These are phyloP conservation scores for Spergularia marina DNA, from an alignment of 148 eudicot species.

Conservation along the genomic window DNA sequence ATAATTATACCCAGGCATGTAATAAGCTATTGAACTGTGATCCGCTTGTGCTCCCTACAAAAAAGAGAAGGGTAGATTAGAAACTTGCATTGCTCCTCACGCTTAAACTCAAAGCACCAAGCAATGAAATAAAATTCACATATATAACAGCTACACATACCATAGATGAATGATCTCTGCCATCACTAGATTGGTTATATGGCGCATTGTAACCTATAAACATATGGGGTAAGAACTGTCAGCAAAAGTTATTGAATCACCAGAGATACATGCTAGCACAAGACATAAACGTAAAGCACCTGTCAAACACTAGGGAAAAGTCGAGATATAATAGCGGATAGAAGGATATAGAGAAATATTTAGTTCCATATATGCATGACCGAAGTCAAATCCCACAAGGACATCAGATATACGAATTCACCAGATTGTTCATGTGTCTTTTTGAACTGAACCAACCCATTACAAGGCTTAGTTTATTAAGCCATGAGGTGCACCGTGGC, in stretches of 20 bases:
- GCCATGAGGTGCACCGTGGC: too few relatives aligned
- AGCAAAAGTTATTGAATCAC: not conserved
- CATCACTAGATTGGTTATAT: conserved; percentile 26
- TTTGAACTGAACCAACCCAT: too few relatives aligned
- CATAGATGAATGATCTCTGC: conserved; percentile 25
- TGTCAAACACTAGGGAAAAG: not conserved
- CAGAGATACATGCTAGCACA: not conserved
- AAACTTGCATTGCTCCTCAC: not conserved
- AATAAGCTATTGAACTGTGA: conserved; percentile 54
- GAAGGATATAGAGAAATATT: too few relatives aligned
- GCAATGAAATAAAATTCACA: not conserved
- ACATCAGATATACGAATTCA: too few relatives aligned
- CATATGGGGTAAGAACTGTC: not conserved
- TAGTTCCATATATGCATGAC: too few relatives aligned
- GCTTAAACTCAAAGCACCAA: not conserved
- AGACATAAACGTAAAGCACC: not conserved
- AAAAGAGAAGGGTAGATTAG: conserved; percentile 14
- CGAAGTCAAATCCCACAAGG: too few relatives aligned
- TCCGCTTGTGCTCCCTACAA: conserved; percentile 57
- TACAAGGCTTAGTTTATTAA: too few relatives aligned
- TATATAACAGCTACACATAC: conserved; percentile 9
- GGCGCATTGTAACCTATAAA: conserved; percentile 28
- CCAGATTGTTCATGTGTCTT: too few relatives aligned
- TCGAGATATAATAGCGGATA: too few relatives aligned
- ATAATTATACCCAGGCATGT: conserved; percentile 56